Conservation (phyloP, 352 stramenopile species). For the Aphanomyces stellatus region DNA sequence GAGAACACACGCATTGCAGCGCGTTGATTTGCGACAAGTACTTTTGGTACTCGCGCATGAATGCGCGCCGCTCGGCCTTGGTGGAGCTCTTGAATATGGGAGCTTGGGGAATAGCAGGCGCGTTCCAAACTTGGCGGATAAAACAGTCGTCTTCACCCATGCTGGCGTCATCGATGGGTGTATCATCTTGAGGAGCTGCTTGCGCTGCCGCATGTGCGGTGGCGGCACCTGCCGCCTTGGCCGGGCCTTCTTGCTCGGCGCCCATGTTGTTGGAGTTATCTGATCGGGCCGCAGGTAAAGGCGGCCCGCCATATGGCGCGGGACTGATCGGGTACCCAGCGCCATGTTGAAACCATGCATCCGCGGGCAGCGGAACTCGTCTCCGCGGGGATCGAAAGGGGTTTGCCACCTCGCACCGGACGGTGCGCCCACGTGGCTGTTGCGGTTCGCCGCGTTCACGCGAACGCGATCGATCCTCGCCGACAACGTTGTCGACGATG, state of each 20-base stretch:
- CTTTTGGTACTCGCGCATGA: conserved; percentile 16
- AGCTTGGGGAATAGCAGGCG: conserved; percentile 3
- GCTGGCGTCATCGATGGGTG: conserved; percentile 2
- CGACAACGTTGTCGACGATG: neutral
- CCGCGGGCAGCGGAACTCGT: neutral
- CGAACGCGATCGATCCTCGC: neutral
- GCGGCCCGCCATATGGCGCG: neutral
- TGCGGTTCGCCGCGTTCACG: neutral
- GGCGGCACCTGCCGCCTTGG: too few relatives aligned
- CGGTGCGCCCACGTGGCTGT: neutral
- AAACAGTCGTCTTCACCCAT: neutral
- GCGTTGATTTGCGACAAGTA: conserved; percentile 12
- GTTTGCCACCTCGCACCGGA: neutral
- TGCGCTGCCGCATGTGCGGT: too few relatives aligned
- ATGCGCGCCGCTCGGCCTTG: conserved; percentile 1
- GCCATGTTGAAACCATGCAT: neutral
- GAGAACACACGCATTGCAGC: neutral
- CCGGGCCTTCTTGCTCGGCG: too few relatives aligned
- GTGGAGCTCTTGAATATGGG: conserved; percentile 12
- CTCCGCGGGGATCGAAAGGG: neutral
- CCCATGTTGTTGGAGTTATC: too few relatives aligned
- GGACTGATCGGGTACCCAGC: neutral
- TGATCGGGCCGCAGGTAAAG: too few relatives aligned
- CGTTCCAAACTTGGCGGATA: neutral
- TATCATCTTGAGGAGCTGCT: too few relatives aligned